These are phyloP conservation scores for Trichoderma endophyticum DNA, from an alignment of 2,329 filamentous ascomycete species.

Conservation along the genomic window DNA sequence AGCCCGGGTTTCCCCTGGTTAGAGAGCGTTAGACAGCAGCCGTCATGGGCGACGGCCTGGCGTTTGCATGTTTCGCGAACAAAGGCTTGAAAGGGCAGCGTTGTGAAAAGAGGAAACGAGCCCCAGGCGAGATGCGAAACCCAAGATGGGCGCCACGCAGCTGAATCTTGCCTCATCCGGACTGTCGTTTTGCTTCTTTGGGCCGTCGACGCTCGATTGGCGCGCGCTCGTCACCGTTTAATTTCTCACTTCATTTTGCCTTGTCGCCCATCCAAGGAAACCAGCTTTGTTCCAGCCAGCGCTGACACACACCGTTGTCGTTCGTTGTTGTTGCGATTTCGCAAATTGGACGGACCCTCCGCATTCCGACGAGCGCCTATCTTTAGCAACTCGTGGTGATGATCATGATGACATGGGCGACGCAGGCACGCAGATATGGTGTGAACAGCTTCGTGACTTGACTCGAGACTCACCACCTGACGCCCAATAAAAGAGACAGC, in stretches of 20 bases:
- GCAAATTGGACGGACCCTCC: background rate
- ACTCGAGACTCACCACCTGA: constrained; percentile 20
- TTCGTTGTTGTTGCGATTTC: background rate
- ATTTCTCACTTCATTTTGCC: background rate
- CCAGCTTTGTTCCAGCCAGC: background rate
- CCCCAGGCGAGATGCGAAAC: constrained; percentile 3
- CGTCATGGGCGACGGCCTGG: background rate
- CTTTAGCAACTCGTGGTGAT: constrained; percentile 9
- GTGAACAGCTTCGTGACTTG: constrained; percentile 9
- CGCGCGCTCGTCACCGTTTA: constrained; percentile 2
- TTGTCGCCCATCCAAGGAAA: background rate
- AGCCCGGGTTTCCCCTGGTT: constrained; percentile 4
- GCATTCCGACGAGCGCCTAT: background rate
- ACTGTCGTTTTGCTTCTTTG: constrained; percentile 12
- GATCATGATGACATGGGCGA: constrained; percentile 14
- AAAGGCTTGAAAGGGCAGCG: background rate
- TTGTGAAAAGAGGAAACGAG: background rate
- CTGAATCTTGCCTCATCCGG: constrained; percentile 1
- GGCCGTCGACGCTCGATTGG: background rate
- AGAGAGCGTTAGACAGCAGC: background rate
- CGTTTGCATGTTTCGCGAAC: constrained; percentile 2
- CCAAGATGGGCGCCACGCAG: constrained; percentile 5
- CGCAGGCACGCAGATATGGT: background rate
- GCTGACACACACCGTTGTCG: background rate
- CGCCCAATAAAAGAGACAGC: constrained; percentile 13